Conservation (phyloP, 345 rosid genomes). For the Turnera subulata region DNA sequence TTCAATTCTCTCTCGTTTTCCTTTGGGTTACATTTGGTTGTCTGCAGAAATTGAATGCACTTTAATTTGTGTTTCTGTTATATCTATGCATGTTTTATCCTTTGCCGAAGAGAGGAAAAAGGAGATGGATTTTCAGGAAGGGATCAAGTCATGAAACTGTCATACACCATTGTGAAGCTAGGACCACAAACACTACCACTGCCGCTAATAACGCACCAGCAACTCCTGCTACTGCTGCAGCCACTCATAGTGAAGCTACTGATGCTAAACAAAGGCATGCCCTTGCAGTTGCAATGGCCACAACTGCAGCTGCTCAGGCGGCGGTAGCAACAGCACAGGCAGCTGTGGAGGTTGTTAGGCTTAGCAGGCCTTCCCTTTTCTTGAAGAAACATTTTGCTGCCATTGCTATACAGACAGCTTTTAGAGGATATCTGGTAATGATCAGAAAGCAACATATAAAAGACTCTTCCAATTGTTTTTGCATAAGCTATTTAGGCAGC, state of each 20-base stretch:
- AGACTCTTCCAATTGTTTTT: background rate
- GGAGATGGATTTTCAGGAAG: conserved; percentile 23
- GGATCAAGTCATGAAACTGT: conserved; percentile 12
- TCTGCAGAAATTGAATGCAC: too few relatives aligned
- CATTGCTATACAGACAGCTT: conserved; percentile 15
- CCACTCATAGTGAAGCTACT: conserved; percentile 4
- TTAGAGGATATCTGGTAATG: conserved; percentile 28
- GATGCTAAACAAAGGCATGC: conserved; percentile 18
- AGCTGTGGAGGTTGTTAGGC: conserved; percentile 19
- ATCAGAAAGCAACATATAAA: background rate
- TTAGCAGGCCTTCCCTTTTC: conserved; percentile 9
- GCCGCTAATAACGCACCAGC: conserved; percentile 11
- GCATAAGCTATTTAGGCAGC: background rate
- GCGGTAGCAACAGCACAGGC: conserved; percentile 23
- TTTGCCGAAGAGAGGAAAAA: conserved; percentile 21
- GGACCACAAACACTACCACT: conserved; percentile 13
- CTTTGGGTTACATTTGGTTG: background rate
- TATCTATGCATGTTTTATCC: background rate
- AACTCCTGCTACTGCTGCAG: background rate
- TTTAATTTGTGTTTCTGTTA: too few relatives aligned
- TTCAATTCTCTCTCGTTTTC: too few relatives aligned
- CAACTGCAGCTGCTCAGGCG: conserved; percentile 21
- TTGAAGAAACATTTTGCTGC: conserved; percentile 15
- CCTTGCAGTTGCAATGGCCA: conserved; percentile 25
- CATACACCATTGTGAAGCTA: conserved; percentile 29